phyloP scores from a whole-genome alignment of 148 eudicot genomes.

The Amaranthus hypochondriacus region DNA sequence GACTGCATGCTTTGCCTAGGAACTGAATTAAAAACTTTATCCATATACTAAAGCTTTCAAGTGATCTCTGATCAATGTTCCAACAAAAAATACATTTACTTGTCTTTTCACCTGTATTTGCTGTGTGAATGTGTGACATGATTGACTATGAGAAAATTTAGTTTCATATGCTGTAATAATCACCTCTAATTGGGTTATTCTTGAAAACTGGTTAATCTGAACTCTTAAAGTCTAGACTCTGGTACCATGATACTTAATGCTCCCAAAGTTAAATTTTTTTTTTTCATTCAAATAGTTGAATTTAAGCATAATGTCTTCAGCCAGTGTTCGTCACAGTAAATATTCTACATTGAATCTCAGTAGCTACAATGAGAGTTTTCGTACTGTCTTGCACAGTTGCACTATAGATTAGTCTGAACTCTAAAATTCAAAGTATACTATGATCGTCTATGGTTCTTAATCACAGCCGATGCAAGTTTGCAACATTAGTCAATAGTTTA shows the following conservation, averaged over 20 bases:
- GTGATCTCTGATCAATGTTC: background rate
- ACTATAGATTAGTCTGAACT: too few relatives aligned
- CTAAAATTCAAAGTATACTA: background rate
- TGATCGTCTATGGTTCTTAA: background rate
- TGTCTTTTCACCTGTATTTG: background rate
- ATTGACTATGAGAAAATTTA: background rate
- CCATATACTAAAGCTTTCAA: constrained; percentile 4
- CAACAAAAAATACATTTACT: background rate
- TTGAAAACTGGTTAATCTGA: background rate
- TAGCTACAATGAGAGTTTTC: background rate
- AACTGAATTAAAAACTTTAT: background rate
- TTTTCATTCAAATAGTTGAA: background rate
- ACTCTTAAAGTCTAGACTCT: background rate
- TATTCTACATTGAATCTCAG: background rate
- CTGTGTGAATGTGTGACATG: background rate
- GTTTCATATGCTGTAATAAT: background rate
- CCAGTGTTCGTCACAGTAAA: background rate
- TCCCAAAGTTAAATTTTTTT: background rate
- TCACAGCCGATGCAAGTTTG: background rate
- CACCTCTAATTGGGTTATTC: background rate
- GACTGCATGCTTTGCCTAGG: background rate
- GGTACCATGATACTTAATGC: background rate
- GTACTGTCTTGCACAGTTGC: background rate
- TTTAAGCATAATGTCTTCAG: background rate
- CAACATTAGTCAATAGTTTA: background rate